Evolutionary conservation across 148 eudicot species (phyloP).

Genomic region (Camellia japonica): DNA sequence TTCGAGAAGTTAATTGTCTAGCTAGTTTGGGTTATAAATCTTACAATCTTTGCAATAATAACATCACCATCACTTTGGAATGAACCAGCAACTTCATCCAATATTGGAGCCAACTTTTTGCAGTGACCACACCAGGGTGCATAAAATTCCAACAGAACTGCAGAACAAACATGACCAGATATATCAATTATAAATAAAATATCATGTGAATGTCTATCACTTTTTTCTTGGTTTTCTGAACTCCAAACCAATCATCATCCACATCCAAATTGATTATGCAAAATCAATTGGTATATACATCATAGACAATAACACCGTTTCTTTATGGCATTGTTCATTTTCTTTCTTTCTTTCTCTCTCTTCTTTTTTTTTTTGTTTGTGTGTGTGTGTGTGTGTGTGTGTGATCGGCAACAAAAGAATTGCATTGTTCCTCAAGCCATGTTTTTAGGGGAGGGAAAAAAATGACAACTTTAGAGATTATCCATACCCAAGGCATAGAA

Average conservation of each 20-base stretch:
- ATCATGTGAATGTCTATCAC: background rate
- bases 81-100: conserved; percentile 70
- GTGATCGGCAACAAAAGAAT: too few relatives aligned
- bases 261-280: background rate
- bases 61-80: conserved; percentile 45
- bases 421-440: too few relatives aligned
- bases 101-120: conserved; percentile 64
- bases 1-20: background rate
- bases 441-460: background rate
- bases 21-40: conserved; percentile 12
- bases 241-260: conserved; percentile 3
- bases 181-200: background rate
- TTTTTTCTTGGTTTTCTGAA: background rate
- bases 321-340: too few relatives aligned
- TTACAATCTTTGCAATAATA: conserved; percentile 73
- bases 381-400: too few relatives aligned
- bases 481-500: background rate
- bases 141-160: conserved; percentile 67
- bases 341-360: too few relatives aligned
- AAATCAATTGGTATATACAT: background rate
- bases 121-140: conserved; percentile 90
- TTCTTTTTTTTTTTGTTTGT: too few relatives aligned
- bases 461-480: background rate
- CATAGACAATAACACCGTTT: background rate
- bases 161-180: conserved; percentile 10